Percentiles rank a stretch among this genome's conserved stretches.
phyloP scores from a whole-genome alignment of 257 asterid species.

The Salvia hispanica region DNA sequence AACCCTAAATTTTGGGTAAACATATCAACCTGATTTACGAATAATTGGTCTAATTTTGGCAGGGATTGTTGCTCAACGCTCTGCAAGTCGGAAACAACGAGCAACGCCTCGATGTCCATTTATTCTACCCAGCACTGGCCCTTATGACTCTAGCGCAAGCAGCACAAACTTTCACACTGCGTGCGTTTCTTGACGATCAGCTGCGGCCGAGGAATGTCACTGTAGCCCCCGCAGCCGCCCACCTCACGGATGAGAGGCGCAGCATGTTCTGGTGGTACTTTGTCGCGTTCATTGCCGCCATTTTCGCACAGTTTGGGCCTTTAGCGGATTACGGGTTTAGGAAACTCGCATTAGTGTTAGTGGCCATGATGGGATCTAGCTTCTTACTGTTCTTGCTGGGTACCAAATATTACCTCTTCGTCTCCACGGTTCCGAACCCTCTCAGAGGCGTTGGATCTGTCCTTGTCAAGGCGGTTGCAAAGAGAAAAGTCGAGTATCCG shows the following conservation, averaged over 20 bases:
- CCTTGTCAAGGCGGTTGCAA: too few relatives aligned
- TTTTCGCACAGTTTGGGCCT: background rate
- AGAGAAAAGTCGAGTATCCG: too few relatives aligned
- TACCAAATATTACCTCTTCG: too few relatives aligned
- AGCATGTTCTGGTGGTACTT: constrained; percentile 6
- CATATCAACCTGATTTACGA: too few relatives aligned
- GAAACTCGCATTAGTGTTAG: background rate
- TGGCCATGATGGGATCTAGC: background rate
- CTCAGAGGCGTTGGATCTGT: too few relatives aligned
- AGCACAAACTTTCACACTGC: background rate
- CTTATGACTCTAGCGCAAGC: constrained; percentile 29
- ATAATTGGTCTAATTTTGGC: background rate
- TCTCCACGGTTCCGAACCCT: too few relatives aligned
- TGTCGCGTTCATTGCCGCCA: constrained; percentile 1
- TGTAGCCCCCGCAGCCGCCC: too few relatives aligned
- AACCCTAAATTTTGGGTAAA: too few relatives aligned
- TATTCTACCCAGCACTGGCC: constrained; percentile 19
- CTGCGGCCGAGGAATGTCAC: background rate
- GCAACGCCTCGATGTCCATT: background rate
- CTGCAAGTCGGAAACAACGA: background rate
- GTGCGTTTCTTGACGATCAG: constrained; percentile 35
- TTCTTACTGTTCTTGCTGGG: too few relatives aligned
- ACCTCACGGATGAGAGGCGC: background rate
- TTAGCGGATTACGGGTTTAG: background rate
- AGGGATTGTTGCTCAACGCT: constrained; percentile 16